Conservation (phyloP, 106 monocot genomes). For the Apostasia ramifera region DNA sequence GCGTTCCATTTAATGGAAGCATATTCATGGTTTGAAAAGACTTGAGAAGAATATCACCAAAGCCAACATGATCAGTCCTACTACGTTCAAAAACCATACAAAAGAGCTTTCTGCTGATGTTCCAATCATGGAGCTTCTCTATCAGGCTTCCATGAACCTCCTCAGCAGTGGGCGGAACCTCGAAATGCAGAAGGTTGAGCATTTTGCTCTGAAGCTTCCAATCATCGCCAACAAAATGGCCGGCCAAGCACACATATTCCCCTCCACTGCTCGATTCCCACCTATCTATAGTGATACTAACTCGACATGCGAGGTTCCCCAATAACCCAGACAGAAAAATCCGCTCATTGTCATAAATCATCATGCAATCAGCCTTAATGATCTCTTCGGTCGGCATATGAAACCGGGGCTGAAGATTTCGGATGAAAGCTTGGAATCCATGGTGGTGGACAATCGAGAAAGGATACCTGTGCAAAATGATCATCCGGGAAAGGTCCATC, state of each 20-base stretch:
- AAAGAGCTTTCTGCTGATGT: slow-evolving; percentile 39
- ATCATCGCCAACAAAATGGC: slow-evolving; percentile 69
- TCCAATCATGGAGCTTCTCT: slow-evolving; percentile 61
- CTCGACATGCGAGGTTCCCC: slow-evolving; percentile 35
- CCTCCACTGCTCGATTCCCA: slow-evolving; percentile 36
- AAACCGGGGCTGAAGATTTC: slow-evolving; percentile 77
- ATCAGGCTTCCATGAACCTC: slow-evolving; percentile 34
- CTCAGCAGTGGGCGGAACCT: slow-evolving; percentile 25
- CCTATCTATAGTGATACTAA: slow-evolving; percentile 51
- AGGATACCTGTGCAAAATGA: slow-evolving; percentile 65
- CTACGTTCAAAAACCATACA: slow-evolving; percentile 45
- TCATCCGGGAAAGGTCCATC: slow-evolving; percentile 67
- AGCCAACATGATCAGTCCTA: slow-evolving; percentile 24
- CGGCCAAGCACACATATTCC: slow-evolving; percentile 50
- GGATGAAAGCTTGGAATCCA: slow-evolving; percentile 61
- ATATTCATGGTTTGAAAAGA: slow-evolving; percentile 27
- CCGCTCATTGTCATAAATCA: slow-evolving; percentile 40
- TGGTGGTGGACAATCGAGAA: slow-evolving; percentile 56
- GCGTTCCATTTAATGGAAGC: slow-evolving; percentile 42
- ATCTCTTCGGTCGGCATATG: slow-evolving; percentile 34
- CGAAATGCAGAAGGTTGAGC: slow-evolving; percentile 47
- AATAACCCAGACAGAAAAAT: slow-evolving; percentile 38
- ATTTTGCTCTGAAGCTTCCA: slow-evolving; percentile 67
- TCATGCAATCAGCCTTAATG: slow-evolving; percentile 53
- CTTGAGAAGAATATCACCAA: slow-evolving; percentile 28